Percentiles rank a stretch among this genome's conserved stretches.
These are phyloP conservation scores for Endocarpon pusillum DNA, from an alignment of 495 filamentous ascomycete species.

Conservation along the genomic window DNA sequence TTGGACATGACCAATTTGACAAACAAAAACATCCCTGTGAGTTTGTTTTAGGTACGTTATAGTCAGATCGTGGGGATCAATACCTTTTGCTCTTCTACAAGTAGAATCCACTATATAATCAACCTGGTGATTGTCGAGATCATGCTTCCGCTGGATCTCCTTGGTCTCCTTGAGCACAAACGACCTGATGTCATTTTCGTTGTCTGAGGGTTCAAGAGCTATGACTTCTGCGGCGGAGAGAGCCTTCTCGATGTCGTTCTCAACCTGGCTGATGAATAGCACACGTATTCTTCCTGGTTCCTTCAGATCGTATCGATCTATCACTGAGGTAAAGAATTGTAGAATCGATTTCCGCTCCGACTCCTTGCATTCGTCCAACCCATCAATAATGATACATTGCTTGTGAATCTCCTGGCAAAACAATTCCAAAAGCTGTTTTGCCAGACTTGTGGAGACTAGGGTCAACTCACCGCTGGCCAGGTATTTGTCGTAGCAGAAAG, in stretches of 20 bases:
- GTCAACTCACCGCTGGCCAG: conserved; percentile 11
- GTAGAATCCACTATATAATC: conserved; percentile 7
- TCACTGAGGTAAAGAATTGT: conserved; percentile 9
- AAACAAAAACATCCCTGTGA: conserved; percentile 32
- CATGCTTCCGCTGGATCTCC: conserved; percentile 14
- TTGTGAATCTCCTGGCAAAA: conserved; percentile 10
- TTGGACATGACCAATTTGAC: conserved; percentile 26
- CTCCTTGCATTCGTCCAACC: conserved; percentile 24
- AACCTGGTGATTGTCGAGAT: conserved; percentile 6
- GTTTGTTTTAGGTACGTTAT: neutral
- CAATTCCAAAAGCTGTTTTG: conserved; percentile 15
- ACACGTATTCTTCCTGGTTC: conserved; percentile 16
- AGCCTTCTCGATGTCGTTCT: conserved; percentile 14
- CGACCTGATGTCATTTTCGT: conserved; percentile 14
- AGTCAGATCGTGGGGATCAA: conserved; percentile 2
- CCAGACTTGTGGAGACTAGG: conserved; percentile 10
- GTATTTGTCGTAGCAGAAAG: conserved; percentile 16
- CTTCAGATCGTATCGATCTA: conserved; percentile 10
- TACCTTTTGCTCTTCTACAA: conserved; percentile 10
- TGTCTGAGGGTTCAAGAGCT: conserved; percentile 11
- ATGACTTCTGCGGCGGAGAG: conserved; percentile 13
- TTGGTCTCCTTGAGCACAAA: conserved; percentile 10
- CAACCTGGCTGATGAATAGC: conserved; percentile 24
- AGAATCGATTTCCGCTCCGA: conserved; percentile 1
- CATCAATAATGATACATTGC: conserved; percentile 27